Evolutionary conservation across 2,329 filamentous ascomycete genomes (phyloP), one percentile per base, ranked within the genome.

Genomic region (Amphichorda felina): DNA sequence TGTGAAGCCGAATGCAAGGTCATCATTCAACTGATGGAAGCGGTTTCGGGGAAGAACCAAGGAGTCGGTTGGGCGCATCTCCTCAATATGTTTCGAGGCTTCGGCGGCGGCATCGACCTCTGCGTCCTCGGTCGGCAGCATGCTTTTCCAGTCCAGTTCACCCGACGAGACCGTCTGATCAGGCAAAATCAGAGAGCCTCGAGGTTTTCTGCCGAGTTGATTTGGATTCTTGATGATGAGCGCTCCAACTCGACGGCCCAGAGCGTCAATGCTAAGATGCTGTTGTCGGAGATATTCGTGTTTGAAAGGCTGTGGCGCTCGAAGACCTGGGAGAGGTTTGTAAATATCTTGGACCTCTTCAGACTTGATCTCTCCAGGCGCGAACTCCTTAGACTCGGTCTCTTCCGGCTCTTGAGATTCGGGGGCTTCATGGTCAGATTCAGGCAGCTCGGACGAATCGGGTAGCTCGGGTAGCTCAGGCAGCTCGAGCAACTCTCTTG

Each of bases 1-100:
- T 0, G 66, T 66, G 45, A 75, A 75, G 7, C 70, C 65, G 0
- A 55, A 42, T 10, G 50, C 32, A 5, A 75, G 51, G 4, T 45
- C 41, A 1, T 51, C 39, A 18, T 56, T 44, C 11, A 75, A 45
- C 10, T 53, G 50, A 4, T 55, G 47, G 36, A 70, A 72, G 6
- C 67, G 57, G 0, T 47, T 51, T 24, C 50, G 44, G 2, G 54
- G 45, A 4, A 75, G 38, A 8, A 57, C 44, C 2, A 40, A 55
- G 17, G 56, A 56, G 5, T 59, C 55, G 2, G 37, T 38, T 1
- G 71, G 72, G 26, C 59, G 58, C 24, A 75, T 45, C 37, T 63
- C 61, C 22, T 72, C 54, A 14, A 77, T 63, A 38, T 70, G 66
- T 4, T 50, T 46, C 33, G 57, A 47, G 2, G 63, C 50, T 29